Evolutionary conservation across 1,284 basidiomycete species (phyloP), one percentile per base, ranked within the genome.

Genomic region (Neonothopanus nambi): DNA sequence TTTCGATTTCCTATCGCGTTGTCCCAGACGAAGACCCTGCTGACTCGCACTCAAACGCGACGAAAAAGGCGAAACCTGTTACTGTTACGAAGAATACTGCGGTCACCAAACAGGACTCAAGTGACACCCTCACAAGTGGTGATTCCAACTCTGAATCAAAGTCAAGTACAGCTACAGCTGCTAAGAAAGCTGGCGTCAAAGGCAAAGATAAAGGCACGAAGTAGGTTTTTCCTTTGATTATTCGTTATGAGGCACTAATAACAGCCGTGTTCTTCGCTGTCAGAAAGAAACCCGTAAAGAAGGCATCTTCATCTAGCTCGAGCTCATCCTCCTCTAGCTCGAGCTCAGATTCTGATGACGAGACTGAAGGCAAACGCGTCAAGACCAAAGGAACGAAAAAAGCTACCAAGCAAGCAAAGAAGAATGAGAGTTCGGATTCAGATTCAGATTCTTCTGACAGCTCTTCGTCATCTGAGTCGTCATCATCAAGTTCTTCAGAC

Each of bases 271-370:
- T 15, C 24, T 44, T 44, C 24, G 8, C 5, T 24, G 6, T 12
- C 24, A 51, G 40, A 43, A 35, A 36, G 28, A 43, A 43, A 33
- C 23, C 37, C 8, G n/a, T 17, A 12, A 46, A 46, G 36, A 24
- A 20, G 21, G 42, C 52, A 7, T 54, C 59, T 33, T 59, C 59
- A 28, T 38, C 59, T 35, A 59, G 61, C 17, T 57, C 57, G 8
- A 59, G 61, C 15, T 57, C 57, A 8, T 69, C 69, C 1, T 61
- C 63, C 12, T 64, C 64, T 11, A 40, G 24, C 37, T 55, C 48
- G 23, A 59, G 59, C 48, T 71, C 65, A 20, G 63, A 63, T 21
- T 70, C 69, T 3, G 61, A 61, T 52, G 58, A 55, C 8, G 57
- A 60, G 30, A 6, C 49, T 18, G 47, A 51, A 28, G 36, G 20